Conservation (phyloP, 148 eudicot species). For the Polygonum aviculare region DNA sequence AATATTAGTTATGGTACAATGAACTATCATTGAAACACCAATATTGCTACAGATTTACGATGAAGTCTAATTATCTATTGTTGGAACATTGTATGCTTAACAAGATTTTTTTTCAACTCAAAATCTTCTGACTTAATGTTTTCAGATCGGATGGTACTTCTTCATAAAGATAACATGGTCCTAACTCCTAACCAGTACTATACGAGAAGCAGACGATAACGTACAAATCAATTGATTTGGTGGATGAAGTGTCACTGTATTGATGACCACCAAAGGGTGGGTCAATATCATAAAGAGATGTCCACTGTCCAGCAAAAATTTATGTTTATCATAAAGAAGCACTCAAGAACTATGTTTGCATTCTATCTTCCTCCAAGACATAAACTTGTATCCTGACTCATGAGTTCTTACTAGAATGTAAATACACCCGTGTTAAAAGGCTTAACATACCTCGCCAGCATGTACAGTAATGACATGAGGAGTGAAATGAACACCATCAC, state of each 20-base stretch:
- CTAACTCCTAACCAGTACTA: not conserved
- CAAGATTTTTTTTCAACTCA: not conserved
- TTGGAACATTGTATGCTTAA: not conserved
- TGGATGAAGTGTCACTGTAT: not conserved
- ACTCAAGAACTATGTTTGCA: not conserved
- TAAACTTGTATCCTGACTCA: not conserved
- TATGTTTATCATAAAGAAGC: not conserved
- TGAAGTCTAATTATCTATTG: not conserved
- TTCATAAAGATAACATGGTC: not conserved
- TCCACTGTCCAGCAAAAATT: not conserved
- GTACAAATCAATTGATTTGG: not conserved
- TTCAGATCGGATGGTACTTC: not conserved
- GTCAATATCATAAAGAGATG: no score
- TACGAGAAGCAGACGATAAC: not conserved
- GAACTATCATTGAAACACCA: not conserved
- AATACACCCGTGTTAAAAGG: not conserved
- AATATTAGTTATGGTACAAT: not conserved
- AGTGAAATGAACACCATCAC: conserved; percentile 56
- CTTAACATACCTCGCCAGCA: conserved; percentile 59
- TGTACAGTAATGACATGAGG: conserved; percentile 64
- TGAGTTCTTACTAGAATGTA: not conserved
- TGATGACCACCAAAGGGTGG: no score
- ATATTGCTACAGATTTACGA: not conserved
- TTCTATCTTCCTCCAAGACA: not conserved
- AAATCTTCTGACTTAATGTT: not conserved